A percentile compares a stretch with the other conserved stretches of the same genome.
These are phyloP conservation scores for Ogataea ganodermae DNA, from an alignment of 805 yeast species.

Conservation along the genomic window DNA sequence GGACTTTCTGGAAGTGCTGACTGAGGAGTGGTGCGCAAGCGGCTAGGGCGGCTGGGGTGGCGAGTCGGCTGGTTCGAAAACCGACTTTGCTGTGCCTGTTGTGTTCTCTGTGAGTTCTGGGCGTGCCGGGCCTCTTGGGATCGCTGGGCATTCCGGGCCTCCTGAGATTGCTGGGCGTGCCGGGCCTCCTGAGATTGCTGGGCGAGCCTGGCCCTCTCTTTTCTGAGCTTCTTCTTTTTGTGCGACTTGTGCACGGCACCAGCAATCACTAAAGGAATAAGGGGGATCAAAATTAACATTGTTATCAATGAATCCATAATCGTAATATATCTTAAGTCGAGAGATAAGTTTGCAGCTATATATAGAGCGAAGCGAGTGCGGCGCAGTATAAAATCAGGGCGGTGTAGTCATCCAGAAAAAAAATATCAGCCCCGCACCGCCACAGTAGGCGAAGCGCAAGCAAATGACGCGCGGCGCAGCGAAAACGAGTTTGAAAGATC, in stretches of 20 bases:
- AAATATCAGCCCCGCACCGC: background rate
- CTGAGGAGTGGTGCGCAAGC: background rate
- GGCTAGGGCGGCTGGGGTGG: background rate
- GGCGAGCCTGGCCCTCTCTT: background rate
- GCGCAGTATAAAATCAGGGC: conserved; percentile 2
- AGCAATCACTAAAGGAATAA: background rate
- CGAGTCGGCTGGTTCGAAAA: too few relatives aligned
- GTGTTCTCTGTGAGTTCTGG: background rate
- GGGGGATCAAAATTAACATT: background rate
- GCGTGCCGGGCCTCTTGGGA: background rate
- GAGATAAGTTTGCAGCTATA: background rate
- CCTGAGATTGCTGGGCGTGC: background rate
- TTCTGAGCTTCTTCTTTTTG: conserved; percentile 3
- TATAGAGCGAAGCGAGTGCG: background rate
- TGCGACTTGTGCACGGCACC: background rate
- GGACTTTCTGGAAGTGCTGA: background rate
- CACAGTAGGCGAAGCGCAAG: background rate
- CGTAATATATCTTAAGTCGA: too few relatives aligned
- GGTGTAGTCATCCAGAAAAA: background rate
- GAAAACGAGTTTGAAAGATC: too few relatives aligned
- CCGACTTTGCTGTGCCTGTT: too few relatives aligned
- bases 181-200: background rate
- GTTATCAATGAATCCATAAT: background rate
- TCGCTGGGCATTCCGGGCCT: background rate
- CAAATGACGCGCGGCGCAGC: too few relatives aligned